Conservation (phyloP, 805 yeast species). For the Teunomyces lycoperdinae region DNA sequence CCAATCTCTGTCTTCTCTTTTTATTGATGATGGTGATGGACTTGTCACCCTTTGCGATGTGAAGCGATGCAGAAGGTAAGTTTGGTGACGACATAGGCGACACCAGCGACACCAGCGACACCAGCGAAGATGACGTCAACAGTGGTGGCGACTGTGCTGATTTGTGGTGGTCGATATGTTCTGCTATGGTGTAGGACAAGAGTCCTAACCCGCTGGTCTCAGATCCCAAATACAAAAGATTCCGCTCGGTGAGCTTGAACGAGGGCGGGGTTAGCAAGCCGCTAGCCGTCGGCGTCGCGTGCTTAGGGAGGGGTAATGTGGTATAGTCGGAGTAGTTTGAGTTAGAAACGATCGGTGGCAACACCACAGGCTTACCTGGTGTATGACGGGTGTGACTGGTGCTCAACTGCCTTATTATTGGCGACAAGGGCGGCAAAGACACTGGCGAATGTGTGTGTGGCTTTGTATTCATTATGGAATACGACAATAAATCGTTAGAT, state of each 20-base stretch:
- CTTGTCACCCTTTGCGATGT: background rate
- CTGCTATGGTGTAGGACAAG: conserved; percentile 8
- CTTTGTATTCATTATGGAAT: conserved; percentile 34
- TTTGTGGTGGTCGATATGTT: conserved; percentile 1
- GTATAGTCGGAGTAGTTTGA: conserved; percentile 6
- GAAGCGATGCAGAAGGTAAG: conserved; percentile 1
- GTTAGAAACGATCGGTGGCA: conserved; percentile 7
- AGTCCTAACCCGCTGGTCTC: conserved; percentile 7
- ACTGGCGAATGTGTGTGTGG: conserved; percentile 2
- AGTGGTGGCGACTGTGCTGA: conserved; percentile 1
- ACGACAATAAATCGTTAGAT: conserved; percentile 35
- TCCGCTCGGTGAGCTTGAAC: conserved; percentile 17
- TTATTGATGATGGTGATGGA: conserved; percentile 9
- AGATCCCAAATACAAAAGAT: conserved; percentile 13
- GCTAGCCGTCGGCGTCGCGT: background rate
- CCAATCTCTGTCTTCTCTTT: conserved; percentile 60
- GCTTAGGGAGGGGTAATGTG: conserved; percentile 3
- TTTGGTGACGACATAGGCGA: conserved; percentile 19
- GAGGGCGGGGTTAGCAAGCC: conserved; percentile 4
- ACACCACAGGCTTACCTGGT: conserved; percentile 1
- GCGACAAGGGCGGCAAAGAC: conserved; percentile 9
- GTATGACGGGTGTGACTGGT: background rate
- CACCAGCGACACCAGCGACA: conserved; percentile 14
- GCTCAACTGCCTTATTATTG: conserved; percentile 7
- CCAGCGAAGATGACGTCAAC: conserved; percentile 12